Evolutionary conservation across 129 eudicot species (phyloP), one percentile per base, ranked within the genome.

Genomic region (Artemisia annua): DNA sequence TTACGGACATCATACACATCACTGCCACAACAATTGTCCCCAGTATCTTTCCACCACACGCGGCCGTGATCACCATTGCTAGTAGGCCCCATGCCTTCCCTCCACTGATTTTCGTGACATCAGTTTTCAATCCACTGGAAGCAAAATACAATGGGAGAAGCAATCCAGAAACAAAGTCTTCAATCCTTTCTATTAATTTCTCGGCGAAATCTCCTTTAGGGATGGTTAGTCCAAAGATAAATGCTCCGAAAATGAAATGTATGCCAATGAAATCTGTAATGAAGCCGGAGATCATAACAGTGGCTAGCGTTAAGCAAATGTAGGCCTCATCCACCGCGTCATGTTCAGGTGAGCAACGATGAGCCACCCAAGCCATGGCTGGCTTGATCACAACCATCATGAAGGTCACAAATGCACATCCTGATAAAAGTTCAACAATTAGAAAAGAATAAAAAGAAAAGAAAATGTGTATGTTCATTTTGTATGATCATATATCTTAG

Each of bases 241-340:
- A 92, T 3, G 91, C 98, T 28, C 96, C 98, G 22, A 92, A 92
- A n/a, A 92, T 89, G 9, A 94, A 72, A 11, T 92, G 98, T 32
- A 89, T 89, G 51, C 98, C 98, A 5, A 92, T 92, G 14, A 87
- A 65, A 72, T 92, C 98, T 1, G 98, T 92, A 17, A 85, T 62
- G 69, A 92, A 89, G 10, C 98, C 98, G 50, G 89, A 80, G 15
- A 89, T 77, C 86, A 92, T 72, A 2, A 92, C 98, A 2, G 84
- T 89, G 71, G 83, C 91, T 4, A 92, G 87, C 44, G 94, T 92
- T 10, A 87, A 66, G 78, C 96, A 85, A 63, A 92, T 85, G 77
- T 81, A 87, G 70, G 82, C 85, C 60, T 92, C 96, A 54, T 82
- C 88, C 13, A 85, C 89, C 3, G 78, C 55, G 78, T 82, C 86